Conservation (phyloP, 1,284 basidiomycete species). For the Athelia sp. region DNA sequence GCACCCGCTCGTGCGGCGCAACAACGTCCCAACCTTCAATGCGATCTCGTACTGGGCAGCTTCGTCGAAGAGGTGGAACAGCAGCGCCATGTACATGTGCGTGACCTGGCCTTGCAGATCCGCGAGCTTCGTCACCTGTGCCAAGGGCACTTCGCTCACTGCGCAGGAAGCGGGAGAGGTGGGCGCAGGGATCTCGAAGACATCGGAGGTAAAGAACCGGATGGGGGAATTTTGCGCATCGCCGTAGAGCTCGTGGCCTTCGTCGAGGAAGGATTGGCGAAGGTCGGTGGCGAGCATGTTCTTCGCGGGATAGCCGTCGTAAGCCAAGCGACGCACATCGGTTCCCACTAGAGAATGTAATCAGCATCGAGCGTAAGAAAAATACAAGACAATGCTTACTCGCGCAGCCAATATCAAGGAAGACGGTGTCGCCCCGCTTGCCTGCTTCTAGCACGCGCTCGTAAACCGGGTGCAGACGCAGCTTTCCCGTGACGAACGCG, state of each 20-base stretch:
- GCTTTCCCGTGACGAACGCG: conserved; percentile 24
- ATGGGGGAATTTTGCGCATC: conserved; percentile 16
- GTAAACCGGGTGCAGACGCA: conserved; percentile 22
- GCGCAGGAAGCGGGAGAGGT: conserved; percentile 3
- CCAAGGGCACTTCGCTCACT: not conserved
- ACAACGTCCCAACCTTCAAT: conserved; percentile 19
- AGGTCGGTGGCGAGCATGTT: conserved; percentile 27
- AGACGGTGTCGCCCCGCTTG: conserved; percentile 14
- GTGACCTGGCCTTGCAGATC: conserved; percentile 15
- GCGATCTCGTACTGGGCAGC: conserved; percentile 27
- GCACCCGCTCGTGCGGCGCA: conserved; percentile 17
- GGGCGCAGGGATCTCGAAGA: conserved; percentile 25
- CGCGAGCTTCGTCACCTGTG: conserved; percentile 7
- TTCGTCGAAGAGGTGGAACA: conserved; percentile 34
- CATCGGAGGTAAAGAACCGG: conserved; percentile 26
- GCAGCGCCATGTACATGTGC: conserved; percentile 25
- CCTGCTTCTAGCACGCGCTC: conserved; percentile 19
- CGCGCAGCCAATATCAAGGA: conserved; percentile 31
- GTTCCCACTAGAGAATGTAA: conserved; percentile 25
- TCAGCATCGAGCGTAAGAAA: not conserved
- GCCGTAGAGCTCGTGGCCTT: conserved; percentile 24
- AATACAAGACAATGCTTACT: conserved; percentile 18
- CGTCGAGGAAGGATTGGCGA: conserved; percentile 25
- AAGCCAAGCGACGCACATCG: conserved; percentile 27
- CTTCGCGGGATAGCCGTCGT: conserved; percentile 25